A percentile compares a stretch with the other conserved stretches of the same genome.
phyloP scores from a whole-genome alignment of 192 early-diverging fungal species.

The Geranomyces michiganensis region DNA sequence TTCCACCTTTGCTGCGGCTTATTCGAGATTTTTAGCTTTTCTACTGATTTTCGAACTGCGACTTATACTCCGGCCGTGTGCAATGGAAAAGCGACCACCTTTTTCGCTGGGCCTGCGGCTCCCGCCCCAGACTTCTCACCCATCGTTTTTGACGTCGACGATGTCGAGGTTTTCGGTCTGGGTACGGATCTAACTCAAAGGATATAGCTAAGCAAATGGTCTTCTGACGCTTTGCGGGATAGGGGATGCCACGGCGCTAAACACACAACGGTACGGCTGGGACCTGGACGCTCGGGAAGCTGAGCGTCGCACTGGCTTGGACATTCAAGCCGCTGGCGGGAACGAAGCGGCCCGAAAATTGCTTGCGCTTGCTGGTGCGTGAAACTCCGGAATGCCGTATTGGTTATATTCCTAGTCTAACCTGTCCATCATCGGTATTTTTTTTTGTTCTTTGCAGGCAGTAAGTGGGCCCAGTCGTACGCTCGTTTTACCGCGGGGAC shows the following conservation, averaged over 20 bases:
- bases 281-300: slow-evolving; percentile 21
- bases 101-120: not conserved
- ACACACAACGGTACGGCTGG: not conserved
- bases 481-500: no score
- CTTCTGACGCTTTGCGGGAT: no score
- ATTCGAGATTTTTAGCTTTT: not conserved
- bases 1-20: not conserved
- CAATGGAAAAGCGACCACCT: not conserved
- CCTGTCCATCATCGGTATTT: no score
- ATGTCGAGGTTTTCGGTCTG: slow-evolving; percentile 29
- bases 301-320: not conserved
- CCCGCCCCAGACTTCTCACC: not conserved
- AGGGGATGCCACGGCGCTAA: no score
- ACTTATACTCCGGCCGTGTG: slow-evolving; percentile 9
- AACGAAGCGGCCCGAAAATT: not conserved
- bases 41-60: slow-evolving; percentile 9
- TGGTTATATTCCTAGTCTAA: no score
- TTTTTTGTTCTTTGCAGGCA: no score
- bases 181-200: slow-evolving; percentile 4
- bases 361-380: not conserved
- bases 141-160: slow-evolving; percentile 24
- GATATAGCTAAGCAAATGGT: no score
- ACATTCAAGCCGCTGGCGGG: not conserved
- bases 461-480: no score
- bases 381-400: not conserved